Evolutionary conservation across 257 asterid species (phyloP).

Genomic region (Vinca minor): DNA sequence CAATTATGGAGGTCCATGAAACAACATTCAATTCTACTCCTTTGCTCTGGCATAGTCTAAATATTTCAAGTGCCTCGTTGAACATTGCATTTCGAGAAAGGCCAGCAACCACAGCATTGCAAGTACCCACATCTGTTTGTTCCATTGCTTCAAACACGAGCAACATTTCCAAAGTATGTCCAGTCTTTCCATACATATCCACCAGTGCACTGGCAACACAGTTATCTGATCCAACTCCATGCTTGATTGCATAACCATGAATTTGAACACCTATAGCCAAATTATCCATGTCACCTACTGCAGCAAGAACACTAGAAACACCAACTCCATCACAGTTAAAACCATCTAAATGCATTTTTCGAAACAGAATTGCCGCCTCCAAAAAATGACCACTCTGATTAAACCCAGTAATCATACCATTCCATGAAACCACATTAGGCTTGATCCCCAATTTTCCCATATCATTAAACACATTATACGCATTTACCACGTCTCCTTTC

Average conservation of each 20-base stretch:
- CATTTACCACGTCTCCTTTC: slow-evolving; percentile 53
- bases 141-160: slow-evolving; percentile 47
- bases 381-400: slow-evolving; percentile 60
- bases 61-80: slow-evolving; percentile 49
- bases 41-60: slow-evolving; percentile 34
- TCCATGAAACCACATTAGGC: slow-evolving; percentile 75
- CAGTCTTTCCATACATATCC: slow-evolving; percentile 73
- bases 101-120: slow-evolving; percentile 73
- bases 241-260: slow-evolving; percentile 55
- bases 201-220: slow-evolving; percentile 68
- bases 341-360: slow-evolving; percentile 53
- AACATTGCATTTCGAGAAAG: slow-evolving; percentile 69
- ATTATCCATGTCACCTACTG: slow-evolving; percentile 55
- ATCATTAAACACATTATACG: slow-evolving; percentile 35
- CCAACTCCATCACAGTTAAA: slow-evolving; percentile 52
- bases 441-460: slow-evolving; percentile 38
- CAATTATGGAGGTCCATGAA: slow-evolving; percentile 86
- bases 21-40: slow-evolving; percentile 66
- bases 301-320: slow-evolving; percentile 80
- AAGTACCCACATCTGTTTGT: slow-evolving; percentile 49
- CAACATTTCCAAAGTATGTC: slow-evolving; percentile 41
- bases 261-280: slow-evolving; percentile 51
- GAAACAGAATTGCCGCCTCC: slow-evolving; percentile 54
- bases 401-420: slow-evolving; percentile 91
- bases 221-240: slow-evolving; percentile 52